phyloP scores from a whole-genome alignment of 2,329 filamentous ascomycete species.

The Aureobasidium sp. region DNA sequence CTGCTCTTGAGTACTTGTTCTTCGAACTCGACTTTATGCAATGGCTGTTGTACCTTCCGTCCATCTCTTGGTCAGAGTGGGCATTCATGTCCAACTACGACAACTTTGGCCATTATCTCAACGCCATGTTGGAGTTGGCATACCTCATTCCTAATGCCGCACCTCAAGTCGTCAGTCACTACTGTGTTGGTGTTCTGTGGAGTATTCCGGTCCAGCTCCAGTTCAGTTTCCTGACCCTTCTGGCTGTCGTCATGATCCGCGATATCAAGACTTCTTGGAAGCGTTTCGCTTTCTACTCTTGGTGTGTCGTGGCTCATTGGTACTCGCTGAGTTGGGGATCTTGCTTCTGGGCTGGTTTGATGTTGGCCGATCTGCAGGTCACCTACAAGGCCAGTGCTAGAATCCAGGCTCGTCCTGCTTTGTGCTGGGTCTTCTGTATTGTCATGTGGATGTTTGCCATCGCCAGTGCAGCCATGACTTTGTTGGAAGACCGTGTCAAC shows the following conservation, averaged over 20 bases:
- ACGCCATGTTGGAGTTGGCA: constrained; percentile 38
- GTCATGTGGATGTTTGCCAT: constrained; percentile 20
- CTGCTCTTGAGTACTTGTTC: constrained; percentile 42
- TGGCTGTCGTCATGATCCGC: constrained; percentile 38
- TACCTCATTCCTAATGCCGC: constrained; percentile 44
- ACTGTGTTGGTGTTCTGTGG: constrained; percentile 46
- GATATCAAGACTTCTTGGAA: constrained; percentile 43
- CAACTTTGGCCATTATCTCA: constrained; percentile 39
- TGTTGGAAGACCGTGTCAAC: constrained; percentile 32
- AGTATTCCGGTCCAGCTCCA: constrained; percentile 45
- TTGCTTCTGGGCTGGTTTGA: constrained; percentile 40
- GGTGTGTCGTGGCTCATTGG: constrained; percentile 41
- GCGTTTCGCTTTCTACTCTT: constrained; percentile 39
- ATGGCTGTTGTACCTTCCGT: constrained; percentile 40
- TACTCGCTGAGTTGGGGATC: constrained; percentile 42
- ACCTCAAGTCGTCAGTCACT: constrained; percentile 42
- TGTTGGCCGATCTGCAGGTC: constrained; percentile 42
- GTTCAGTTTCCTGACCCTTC: constrained; percentile 40
- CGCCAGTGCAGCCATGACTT: constrained; percentile 29
- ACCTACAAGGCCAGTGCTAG: constrained; percentile 39
- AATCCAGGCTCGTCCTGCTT: constrained; percentile 29
- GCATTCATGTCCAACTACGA: constrained; percentile 37
- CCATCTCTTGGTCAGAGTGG: constrained; percentile 43
- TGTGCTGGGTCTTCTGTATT: constrained; percentile 34
- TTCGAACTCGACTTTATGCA: constrained; percentile 39